A percentile compares a stretch with the other conserved stretches of the same genome.
phyloP scores from a whole-genome alignment of 2,329 filamentous ascomycete species.

The Xylariaceae sp. region DNA sequence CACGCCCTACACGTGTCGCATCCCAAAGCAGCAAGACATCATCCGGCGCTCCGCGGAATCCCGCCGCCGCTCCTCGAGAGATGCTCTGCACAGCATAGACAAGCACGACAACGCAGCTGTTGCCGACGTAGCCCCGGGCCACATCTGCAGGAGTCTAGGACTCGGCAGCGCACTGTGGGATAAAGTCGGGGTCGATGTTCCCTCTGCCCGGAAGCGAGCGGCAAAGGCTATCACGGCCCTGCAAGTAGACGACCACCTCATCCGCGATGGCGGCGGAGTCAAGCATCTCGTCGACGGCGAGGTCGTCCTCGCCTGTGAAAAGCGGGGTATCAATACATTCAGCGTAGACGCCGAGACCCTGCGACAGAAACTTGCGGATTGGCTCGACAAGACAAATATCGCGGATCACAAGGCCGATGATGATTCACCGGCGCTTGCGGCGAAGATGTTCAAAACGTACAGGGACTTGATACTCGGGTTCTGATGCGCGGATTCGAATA shows the following conservation, averaged over 20 bases:
- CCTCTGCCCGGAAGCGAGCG: constrained; percentile 53
- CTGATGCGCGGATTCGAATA: too few relatives aligned
- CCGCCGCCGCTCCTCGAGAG: constrained; percentile 47
- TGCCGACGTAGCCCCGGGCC: constrained; percentile 10
- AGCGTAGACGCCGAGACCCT: constrained; percentile 56
- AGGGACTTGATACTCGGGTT: too few relatives aligned
- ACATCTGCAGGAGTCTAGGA: constrained; percentile 26
- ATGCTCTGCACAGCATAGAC: constrained; percentile 32
- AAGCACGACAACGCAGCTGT: neutral
- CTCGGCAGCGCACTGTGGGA: constrained; percentile 49
- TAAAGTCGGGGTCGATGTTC: constrained; percentile 44
- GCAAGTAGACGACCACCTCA: constrained; percentile 65
- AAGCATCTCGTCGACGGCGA: constrained; percentile 58
- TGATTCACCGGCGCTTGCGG: too few relatives aligned
- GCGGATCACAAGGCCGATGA: too few relatives aligned
- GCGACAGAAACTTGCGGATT: constrained; percentile 40
- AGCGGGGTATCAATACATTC: constrained; percentile 60
- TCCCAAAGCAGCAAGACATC: constrained; percentile 68
- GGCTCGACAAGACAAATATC: constrained; percentile 35
- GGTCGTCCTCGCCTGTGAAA: constrained; percentile 65
- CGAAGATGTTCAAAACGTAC: too few relatives aligned
- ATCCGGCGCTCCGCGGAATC: constrained; percentile 50
- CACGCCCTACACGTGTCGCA: constrained; percentile 77
- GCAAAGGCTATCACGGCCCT: constrained; percentile 58
- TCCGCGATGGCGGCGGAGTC: constrained; percentile 60